Conservation (phyloP, 805 yeast genomes). For the Starmerella sp. region DNA sequence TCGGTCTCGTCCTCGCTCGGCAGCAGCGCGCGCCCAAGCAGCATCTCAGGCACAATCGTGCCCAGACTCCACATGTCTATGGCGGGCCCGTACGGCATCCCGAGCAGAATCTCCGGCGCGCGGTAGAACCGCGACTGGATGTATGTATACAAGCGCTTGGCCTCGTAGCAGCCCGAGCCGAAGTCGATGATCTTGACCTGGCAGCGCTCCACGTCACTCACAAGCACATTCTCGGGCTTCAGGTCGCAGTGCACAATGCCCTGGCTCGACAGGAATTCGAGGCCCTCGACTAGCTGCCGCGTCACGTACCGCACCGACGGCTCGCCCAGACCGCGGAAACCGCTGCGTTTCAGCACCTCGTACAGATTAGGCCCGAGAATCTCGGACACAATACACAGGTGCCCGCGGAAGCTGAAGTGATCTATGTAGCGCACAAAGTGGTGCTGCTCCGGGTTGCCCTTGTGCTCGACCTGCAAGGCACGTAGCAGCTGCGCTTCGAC, state of each 20-base stretch:
- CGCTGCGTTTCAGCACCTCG: slow-evolving; percentile 37
- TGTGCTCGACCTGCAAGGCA: slow-evolving; percentile 31
- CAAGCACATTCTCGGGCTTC: slow-evolving; percentile 75
- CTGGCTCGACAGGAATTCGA: slow-evolving; percentile 45
- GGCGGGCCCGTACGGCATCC: slow-evolving; percentile 75
- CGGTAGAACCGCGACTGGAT: slow-evolving; percentile 93
- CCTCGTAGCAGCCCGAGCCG: slow-evolving; percentile 44
- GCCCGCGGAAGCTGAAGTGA: slow-evolving; percentile 71
- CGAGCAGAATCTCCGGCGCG: slow-evolving; percentile 92
- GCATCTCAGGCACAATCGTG: slow-evolving; percentile 90
- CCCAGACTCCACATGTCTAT: slow-evolving; percentile 98
- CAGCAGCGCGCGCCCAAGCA: slow-evolving; percentile 85
- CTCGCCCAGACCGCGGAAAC: slow-evolving; percentile 29
- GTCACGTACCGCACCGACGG: slow-evolving; percentile 35
- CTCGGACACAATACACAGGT: slow-evolving; percentile 72
- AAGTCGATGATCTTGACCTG: slow-evolving; percentile 66
- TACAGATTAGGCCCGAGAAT: slow-evolving; percentile 55
- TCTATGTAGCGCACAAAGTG: slow-evolving; percentile 46
- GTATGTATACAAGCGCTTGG: slow-evolving; percentile 84
- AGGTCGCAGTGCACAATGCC: slow-evolving; percentile 71
- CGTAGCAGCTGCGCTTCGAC: slow-evolving; percentile 62
- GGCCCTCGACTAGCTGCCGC: slow-evolving; percentile 45
- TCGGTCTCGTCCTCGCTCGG: slow-evolving; percentile 84
- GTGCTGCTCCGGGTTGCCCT: slow-evolving; percentile 24
- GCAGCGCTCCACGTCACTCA: slow-evolving; percentile 35